Evolutionary conservation across 306 rosid species (phyloP).

Genomic region (Sesbania bispinosa): DNA sequence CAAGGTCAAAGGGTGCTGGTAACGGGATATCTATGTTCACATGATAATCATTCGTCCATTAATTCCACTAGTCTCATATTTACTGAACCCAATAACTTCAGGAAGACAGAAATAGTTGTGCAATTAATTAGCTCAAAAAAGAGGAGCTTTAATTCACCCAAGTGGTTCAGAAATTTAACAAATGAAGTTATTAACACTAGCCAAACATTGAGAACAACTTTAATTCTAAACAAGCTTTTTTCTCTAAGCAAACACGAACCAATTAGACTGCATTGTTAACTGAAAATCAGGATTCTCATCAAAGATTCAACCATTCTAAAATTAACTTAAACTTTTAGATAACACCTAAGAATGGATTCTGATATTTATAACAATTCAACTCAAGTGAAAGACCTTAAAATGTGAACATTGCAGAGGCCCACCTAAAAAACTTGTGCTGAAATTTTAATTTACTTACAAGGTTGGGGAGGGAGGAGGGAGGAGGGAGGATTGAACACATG

Average conservation of each 20-base stretch:
- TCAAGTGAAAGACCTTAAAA: neutral
- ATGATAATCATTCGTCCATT: neutral
- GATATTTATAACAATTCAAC: neutral
- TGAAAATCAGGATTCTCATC: neutral
- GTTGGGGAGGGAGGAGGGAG: too few species aligned
- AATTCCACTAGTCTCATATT: neutral
- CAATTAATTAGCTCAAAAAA: neutral
- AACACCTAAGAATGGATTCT: neutral
- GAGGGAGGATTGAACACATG: neutral
- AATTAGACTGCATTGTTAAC: neutral
- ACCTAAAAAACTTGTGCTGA: neutral
- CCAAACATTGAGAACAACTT: neutral
- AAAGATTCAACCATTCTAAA: neutral
- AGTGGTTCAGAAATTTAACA: neutral
- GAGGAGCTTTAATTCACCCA: neutral
- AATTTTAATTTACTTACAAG: too few species aligned
- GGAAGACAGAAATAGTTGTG: neutral
- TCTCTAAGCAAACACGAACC: neutral
- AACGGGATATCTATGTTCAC: neutral
- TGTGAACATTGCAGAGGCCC: neutral
- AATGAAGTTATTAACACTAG: neutral
- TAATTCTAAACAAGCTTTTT: neutral
- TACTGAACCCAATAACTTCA: neutral
- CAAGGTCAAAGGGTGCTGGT: neutral
- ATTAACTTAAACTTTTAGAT: neutral